Evolutionary conservation across 306 rosid species (phyloP), one percentile per base, ranked within the genome.

Genomic region (Ammopiptanthus mongolicus): DNA sequence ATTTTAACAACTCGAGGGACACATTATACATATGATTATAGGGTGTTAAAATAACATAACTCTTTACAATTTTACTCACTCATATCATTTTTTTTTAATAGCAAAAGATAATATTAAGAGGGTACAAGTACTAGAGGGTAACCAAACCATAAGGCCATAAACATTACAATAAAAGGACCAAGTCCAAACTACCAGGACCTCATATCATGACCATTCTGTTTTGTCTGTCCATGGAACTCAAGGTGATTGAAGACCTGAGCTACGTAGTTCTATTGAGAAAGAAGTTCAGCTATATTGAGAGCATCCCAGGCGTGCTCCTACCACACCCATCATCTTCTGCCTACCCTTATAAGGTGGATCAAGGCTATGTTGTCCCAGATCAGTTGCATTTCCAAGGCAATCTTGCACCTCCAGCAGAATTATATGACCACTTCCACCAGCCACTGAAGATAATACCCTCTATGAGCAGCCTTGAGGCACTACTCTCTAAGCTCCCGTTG

Each of bases 291-390:
- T 96, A 92, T 87, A 92, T 96, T 2, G 99, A 89, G 77, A 96
- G 99, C 87, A 96, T 96, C 33, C 99, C 99, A 3, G 99, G 99
- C 0, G 99, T 92, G 31, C 89, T 96, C 6, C 77, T 96, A 5
- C 99, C 99, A 14, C 99, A 96, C 63, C 99, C 99, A 22, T 88
- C 97, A 39, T 90, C 93, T 36, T 71, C 92, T 6, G 80, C 91
- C 41, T 84, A 78, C 79, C 89, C 92, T 2, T 80, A 71, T 39
- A 82, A 80, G 74, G 67, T 77, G 13, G 86, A 86, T 21, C n/a
- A n/a, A n/a, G 90, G 84, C 0, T 85, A 84, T 33, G 71, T 64
- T 13, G 47, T 17, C 13, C 85, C 85, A 12, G 86, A 87, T 3
- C 84, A 84, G 65, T 90, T 93, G 96, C 91, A 88, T 62, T 88